These are phyloP conservation scores for Aphanocladium album DNA, from an alignment of 2,329 filamentous ascomycete species.

Conservation along the genomic window DNA sequence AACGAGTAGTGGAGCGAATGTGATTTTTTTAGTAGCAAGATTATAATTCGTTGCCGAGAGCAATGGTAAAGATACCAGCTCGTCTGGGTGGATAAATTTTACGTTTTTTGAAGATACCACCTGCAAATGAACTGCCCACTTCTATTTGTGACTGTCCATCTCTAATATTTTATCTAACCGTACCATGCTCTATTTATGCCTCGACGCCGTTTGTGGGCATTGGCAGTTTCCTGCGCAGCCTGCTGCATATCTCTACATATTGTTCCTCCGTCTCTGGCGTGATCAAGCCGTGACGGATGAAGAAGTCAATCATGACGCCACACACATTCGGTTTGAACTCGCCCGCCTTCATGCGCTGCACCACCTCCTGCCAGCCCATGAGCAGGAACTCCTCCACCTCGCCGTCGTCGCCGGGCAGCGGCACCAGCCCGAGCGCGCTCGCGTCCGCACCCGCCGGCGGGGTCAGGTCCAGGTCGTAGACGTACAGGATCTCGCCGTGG, in stretches of 20 bases:
- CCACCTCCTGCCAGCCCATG: slow-evolving; percentile 56
- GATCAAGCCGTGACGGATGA: slow-evolving; percentile 70
- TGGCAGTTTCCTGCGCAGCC: slow-evolving; percentile 41
- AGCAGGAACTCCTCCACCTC: slow-evolving; percentile 75
- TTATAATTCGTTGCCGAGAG: slow-evolving; percentile 6
- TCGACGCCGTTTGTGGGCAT: slow-evolving; percentile 25
- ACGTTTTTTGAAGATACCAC: slow-evolving; percentile 4
- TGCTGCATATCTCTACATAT: slow-evolving; percentile 60
- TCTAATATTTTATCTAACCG: too few species aligned
- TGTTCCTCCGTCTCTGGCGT: slow-evolving; percentile 67
- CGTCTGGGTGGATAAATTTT: slow-evolving; percentile 46
- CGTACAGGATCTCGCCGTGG: slow-evolving; percentile 49
- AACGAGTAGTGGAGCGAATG: slow-evolving; percentile 5
- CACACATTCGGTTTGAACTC: slow-evolving; percentile 86
- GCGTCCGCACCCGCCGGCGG: slow-evolving; percentile 34
- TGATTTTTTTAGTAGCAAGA: slow-evolving; percentile 3
- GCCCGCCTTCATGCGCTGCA: slow-evolving; percentile 54
- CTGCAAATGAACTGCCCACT: background rate
- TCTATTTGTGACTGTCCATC: background rate
- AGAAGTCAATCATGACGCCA: slow-evolving; percentile 73
- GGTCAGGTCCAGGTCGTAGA: slow-evolving; percentile 69
- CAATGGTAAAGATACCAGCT: slow-evolving; percentile 39
- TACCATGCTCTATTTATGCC: background rate
- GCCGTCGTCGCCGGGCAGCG: slow-evolving; percentile 61
- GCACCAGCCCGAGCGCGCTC: slow-evolving; percentile 55